phyloP scores from a whole-genome alignment of 2,329 filamentous ascomycete species.

The Drechslerella coelobrocha region DNA sequence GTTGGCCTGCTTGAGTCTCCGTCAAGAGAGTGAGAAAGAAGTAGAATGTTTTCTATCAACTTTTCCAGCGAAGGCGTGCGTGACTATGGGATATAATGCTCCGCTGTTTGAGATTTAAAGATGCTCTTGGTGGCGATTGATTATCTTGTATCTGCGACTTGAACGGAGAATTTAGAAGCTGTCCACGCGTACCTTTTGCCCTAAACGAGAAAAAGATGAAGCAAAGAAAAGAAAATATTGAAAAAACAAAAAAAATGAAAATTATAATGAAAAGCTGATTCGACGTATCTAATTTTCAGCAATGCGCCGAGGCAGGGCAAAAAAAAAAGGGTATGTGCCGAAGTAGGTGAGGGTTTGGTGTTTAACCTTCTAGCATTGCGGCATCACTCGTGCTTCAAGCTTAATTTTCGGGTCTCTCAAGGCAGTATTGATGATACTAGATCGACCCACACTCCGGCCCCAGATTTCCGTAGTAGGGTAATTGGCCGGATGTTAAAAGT shows the following conservation, averaged over 20 bases:
- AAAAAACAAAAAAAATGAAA: background rate
- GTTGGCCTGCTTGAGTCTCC: slow-evolving; percentile 6
- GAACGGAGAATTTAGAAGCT: slow-evolving; percentile 9
- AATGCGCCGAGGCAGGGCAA: background rate
- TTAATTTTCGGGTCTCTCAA: slow-evolving; percentile 37
- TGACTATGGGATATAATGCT: background rate
- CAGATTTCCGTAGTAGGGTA: slow-evolving; percentile 25
- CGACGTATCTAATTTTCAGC: background rate
- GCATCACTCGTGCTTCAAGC: too few species aligned
- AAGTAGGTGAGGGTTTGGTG: slow-evolving; percentile 7
- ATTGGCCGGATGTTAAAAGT: slow-evolving; percentile 38
- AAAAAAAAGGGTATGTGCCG: slow-evolving; percentile 32
- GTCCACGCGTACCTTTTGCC: slow-evolving; percentile 45
- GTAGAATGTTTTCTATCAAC: background rate
- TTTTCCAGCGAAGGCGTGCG: too few species aligned
- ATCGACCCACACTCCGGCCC: slow-evolving; percentile 45
- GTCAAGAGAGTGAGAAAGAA: background rate
- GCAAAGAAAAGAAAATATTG: background rate
- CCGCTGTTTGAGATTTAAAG: background rate
- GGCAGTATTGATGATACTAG: slow-evolving; percentile 34
- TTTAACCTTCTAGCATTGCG: too few species aligned
- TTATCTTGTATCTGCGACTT: too few species aligned
- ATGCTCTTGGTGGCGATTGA: too few species aligned
- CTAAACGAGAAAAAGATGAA: slow-evolving; percentile 17
- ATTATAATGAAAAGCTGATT: background rate